Evolutionary conservation across 2,329 filamentous ascomycete species (phyloP).

Genomic region (Thelonectria rubi): DNA sequence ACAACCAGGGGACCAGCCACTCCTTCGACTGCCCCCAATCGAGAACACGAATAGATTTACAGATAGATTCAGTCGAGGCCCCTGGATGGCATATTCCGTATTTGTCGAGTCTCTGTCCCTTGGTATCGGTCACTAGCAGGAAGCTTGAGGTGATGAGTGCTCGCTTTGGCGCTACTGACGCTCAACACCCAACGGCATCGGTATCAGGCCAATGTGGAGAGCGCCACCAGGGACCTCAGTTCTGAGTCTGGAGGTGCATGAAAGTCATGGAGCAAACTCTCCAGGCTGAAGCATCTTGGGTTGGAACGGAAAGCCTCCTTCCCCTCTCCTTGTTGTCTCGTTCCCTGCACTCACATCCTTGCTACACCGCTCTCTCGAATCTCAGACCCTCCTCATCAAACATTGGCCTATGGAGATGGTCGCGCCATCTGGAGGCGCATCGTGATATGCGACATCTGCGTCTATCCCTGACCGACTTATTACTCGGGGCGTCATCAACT

Average conservation of each 20-base stretch:
- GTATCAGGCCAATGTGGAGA: slow-evolving; percentile 11
- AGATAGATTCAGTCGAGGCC: slow-evolving; percentile 1
- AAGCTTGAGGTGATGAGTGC: background rate
- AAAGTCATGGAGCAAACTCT: no score
- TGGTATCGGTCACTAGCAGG: slow-evolving; percentile 11
- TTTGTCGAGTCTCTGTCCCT: background rate
- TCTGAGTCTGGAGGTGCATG: no score
- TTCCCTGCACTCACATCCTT: no score
- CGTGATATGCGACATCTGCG: slow-evolving; percentile 27
- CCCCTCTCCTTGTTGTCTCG: no score
- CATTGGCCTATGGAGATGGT: no score
- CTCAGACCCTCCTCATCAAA: background rate
- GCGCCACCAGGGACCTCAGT: slow-evolving; percentile 9
- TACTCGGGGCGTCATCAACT: background rate
- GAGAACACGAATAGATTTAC: background rate
- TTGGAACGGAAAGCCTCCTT: no score
- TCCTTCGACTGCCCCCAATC: background rate
- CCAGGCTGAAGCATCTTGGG: background rate
- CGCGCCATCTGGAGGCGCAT: background rate
- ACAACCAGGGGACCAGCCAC: slow-evolving; percentile 1
- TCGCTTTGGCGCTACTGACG: slow-evolving; percentile 7
- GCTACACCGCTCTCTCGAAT: background rate
- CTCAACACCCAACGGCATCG: slow-evolving; percentile 6
- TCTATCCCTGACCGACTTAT: background rate
- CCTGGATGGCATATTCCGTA: background rate